These are phyloP conservation scores for Nicotiana attenuata DNA, from an alignment of 257 asterid genomes.

Conservation along the genomic window DNA sequence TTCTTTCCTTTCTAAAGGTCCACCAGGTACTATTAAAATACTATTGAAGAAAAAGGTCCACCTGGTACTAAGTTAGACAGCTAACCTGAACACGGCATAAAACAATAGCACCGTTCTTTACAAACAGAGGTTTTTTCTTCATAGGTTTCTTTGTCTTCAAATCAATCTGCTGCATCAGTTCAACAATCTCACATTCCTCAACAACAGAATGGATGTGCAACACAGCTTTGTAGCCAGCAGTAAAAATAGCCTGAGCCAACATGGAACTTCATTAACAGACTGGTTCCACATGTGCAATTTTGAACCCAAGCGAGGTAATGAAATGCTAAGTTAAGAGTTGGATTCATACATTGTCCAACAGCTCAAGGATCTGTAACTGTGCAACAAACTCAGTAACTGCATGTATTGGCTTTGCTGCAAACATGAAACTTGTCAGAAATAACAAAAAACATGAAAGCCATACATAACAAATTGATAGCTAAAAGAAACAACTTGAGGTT, in stretches of 20 bases:
- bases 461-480: background rate
- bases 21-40: background rate
- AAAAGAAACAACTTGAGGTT: background rate
- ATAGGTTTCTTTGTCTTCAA: constrained; percentile 66
- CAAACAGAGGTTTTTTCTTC: constrained; percentile 92
- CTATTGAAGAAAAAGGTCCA: too few species aligned
- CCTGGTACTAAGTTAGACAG: background rate
- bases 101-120: constrained; percentile 79
- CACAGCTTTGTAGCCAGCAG: constrained; percentile 97
- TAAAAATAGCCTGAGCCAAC: constrained; percentile 77
- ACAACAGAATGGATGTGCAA: constrained; percentile 85
- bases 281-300: background rate
- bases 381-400: constrained; percentile 84
- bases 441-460: background rate
- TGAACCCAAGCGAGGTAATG: background rate
- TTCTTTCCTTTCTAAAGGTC: background rate
- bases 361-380: constrained; percentile 83
- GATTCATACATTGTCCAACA: constrained; percentile 72
- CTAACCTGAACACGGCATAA: constrained; percentile 83
- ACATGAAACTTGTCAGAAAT: background rate
- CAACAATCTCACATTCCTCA: constrained; percentile 96
- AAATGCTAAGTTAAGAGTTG: background rate
- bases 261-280: background rate
- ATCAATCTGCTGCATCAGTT: constrained; percentile 72
- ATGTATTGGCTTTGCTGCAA: constrained; percentile 66